Percentiles rank a stretch among this genome's conserved stretches.
Conservation (phyloP, 176 grass and related monocot species). For the Oryza rufipogon region DNA sequence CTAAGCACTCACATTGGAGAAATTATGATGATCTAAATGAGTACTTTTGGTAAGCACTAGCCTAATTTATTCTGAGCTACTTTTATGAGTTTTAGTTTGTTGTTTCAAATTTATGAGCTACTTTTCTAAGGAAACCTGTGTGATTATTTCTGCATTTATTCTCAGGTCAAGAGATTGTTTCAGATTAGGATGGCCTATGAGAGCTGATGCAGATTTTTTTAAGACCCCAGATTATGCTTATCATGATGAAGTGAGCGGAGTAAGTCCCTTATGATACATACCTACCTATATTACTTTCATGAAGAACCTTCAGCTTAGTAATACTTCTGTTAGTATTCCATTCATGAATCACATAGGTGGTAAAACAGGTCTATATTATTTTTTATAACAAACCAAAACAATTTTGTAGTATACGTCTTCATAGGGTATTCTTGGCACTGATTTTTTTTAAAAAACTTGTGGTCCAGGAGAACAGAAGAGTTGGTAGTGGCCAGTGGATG, state of each 20-base stretch:
- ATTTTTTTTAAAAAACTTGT: slow-evolving; percentile 20
- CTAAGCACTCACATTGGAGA: slow-evolving; percentile 95
- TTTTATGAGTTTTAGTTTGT: not conserved
- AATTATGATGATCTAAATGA: slow-evolving; percentile 98
- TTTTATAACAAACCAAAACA: slow-evolving; percentile 4
- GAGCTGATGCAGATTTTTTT: slow-evolving; percentile 93
- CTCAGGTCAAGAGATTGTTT: slow-evolving; percentile 90
- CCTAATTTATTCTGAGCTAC: slow-evolving; percentile 9
- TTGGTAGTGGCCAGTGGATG: slow-evolving; percentile 62
- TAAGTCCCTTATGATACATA: slow-evolving; percentile 39
- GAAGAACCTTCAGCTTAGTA: not conserved
- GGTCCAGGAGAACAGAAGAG: slow-evolving; percentile 57
- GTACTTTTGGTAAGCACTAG: slow-evolving; percentile 82
- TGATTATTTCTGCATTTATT: slow-evolving; percentile 39
- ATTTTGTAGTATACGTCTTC: not conserved
- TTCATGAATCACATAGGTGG: not conserved
- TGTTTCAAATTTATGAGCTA: not conserved
- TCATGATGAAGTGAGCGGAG: slow-evolving; percentile 42
- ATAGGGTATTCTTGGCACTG: slow-evolving; percentile 18
- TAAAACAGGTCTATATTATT: slow-evolving; percentile 17
- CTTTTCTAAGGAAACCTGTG: slow-evolving; percentile 15
- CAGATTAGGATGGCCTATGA: slow-evolving; percentile 93
- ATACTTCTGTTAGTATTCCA: not conserved
- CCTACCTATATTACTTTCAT: not conserved
- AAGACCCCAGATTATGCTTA: slow-evolving; percentile 36